These are phyloP conservation scores for Phymatotrichopsis omnivora DNA, from an alignment of 2,329 filamentous ascomycete species.

Conservation along the genomic window DNA sequence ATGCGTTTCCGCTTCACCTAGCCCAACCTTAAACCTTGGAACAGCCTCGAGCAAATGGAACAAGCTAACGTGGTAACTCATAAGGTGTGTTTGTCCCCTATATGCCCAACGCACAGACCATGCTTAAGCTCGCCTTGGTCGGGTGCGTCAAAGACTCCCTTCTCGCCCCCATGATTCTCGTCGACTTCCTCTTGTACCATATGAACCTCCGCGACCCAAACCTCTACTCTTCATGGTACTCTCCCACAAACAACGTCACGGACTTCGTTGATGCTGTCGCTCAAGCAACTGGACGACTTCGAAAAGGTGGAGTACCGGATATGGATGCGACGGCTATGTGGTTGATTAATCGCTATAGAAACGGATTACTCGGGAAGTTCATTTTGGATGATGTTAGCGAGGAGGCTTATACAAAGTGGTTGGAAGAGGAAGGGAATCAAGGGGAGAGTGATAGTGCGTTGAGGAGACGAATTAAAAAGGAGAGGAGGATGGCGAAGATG, in stretches of 20 bases:
- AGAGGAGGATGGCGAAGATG: conserved; percentile 26
- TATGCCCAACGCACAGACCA: conserved; percentile 69
- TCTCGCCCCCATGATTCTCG: conserved; percentile 64
- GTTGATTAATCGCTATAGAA: conserved; percentile 72
- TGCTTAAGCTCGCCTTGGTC: conserved; percentile 90
- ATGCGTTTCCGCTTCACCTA: not conserved
- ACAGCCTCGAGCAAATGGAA: not conserved
- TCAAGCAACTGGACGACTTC: conserved; percentile 61
- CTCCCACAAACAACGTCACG: conserved; percentile 75
- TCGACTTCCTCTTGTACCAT: conserved; percentile 81
- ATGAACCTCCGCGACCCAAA: conserved; percentile 58
- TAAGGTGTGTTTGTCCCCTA: conserved; percentile 80
- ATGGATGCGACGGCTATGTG: conserved; percentile 65
- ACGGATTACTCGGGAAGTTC: conserved; percentile 64
- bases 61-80: not conserved
- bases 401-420: conserved; percentile 46
- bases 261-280: conserved; percentile 63
- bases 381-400: conserved; percentile 65
- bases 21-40: not conserved
- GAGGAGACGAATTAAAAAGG: conserved; percentile 28
- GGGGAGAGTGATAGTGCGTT: conserved; percentile 28
- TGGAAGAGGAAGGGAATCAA: conserved; percentile 37
- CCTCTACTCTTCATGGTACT: conserved; percentile 42
- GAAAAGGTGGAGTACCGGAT: conserved; percentile 60
- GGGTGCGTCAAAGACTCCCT: conserved; percentile 86